Evolutionary conservation across 345 rosid species (phyloP).

Genomic region (Hibiscus tridactylites): DNA sequence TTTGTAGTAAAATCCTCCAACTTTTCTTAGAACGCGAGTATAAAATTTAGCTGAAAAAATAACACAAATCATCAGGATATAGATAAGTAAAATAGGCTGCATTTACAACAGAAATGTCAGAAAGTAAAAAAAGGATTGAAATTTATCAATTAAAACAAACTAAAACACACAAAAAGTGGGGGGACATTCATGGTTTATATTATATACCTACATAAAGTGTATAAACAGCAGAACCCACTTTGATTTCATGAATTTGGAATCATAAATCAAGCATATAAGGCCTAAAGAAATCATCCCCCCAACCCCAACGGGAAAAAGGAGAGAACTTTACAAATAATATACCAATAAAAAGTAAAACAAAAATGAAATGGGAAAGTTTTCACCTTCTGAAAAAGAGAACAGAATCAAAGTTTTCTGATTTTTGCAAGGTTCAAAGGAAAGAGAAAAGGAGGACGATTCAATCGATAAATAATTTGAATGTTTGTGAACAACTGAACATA

Average conservation of each 20-base stretch:
- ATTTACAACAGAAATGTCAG: not conserved
- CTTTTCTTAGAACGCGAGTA: not conserved
- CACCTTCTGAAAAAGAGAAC: not conserved
- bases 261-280: not conserved
- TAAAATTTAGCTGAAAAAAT: not conserved
- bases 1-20: conserved; percentile 4
- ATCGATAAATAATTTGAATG: not conserved
- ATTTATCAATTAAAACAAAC: not conserved
- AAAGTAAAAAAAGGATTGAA: not conserved
- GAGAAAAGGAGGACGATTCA: not conserved
- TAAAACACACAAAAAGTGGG: not conserved
- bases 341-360: not conserved
- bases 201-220: not conserved
- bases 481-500: not conserved
- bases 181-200: not conserved
- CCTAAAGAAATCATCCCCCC: not conserved
- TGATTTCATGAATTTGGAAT: not conserved
- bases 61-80: not conserved
- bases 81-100: not conserved
- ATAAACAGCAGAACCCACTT: not conserved
- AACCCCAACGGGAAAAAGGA: not conserved
- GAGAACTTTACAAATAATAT: not conserved
- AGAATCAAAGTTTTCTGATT: not conserved
- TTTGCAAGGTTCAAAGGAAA: not conserved
- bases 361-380: not conserved